Evolutionary conservation across 345 rosid genomes (phyloP), one percentile per base, ranked within the genome.

Genomic region (Erysimum cheiranthoides): DNA sequence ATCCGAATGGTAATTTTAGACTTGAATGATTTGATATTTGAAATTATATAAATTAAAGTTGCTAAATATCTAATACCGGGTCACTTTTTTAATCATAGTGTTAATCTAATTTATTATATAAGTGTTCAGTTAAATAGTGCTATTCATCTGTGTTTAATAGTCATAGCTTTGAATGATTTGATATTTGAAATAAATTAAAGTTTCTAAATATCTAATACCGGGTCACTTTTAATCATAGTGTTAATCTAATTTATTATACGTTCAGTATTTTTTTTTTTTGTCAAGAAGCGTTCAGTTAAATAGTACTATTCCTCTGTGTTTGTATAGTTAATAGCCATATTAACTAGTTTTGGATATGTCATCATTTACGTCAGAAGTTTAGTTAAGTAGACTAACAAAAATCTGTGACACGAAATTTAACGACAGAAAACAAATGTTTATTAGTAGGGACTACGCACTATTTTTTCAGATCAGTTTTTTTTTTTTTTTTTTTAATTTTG

Each of bases 401-500:
- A 56, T 38, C 5, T 21, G 8, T 28, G 13, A 13, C 25, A 13
- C 45, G 4, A 35, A 50, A 66, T 8, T 50, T 13, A 68, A 28
- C 28, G 62, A 54, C 36, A 53, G 13, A 11, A 10, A 61, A 61
- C 2, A 51, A 36, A 49, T 38, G 25, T 18, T 50, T 36, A 6
- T 32, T 54, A 64, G 31, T 38, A 35, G 64, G 45, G 66, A 61
- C 66, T 42, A 39, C 3, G 47, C 77, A 54, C 64, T 53, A 25
- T 64, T 73, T 56, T 18, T 12, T 3, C 2, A 8, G 11, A 64
- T 73, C 35, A 73, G 40, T 18, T 63, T 63, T 39, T 10, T 10
- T 4, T 13, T 0, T 0, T 1, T 61, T 27, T 36, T 39, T 10
- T 10, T 4, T 13, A 21, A 21, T 1, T 61, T 27, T 36, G 1